Percentiles rank a stretch among this genome's conserved stretches.
Evolutionary conservation across 2,329 filamentous ascomycete genomes (phyloP).

Genomic region (Calonectria pauciramosa): DNA sequence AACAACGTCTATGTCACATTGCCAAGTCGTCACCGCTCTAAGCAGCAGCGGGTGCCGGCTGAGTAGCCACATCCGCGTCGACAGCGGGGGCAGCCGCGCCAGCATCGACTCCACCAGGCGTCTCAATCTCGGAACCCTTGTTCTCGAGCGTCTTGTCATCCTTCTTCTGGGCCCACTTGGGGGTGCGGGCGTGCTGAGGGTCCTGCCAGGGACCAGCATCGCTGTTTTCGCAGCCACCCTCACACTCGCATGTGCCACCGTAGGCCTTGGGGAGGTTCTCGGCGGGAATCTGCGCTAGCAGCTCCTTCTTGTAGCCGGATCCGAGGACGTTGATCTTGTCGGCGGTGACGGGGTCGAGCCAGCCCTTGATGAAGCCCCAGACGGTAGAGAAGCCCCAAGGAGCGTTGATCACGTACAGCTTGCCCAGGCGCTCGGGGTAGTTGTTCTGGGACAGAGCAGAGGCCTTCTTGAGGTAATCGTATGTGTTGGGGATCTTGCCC

Average conservation of each 20-base stretch:
- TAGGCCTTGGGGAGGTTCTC: conserved; percentile 93
- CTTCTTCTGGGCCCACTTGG: conserved; percentile 72
- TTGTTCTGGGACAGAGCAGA: conserved; percentile 97
- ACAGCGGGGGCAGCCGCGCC: conserved; percentile 49
- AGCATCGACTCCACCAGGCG: conserved; percentile 46
- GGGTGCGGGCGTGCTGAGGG: conserved; percentile 73
- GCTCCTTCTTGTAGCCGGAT: conserved; percentile 83
- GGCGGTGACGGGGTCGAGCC: conserved; percentile 96
- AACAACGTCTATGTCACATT: conserved; percentile 30
- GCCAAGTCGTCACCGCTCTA: conserved; percentile 36
- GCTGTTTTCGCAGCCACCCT: conserved; percentile 86
- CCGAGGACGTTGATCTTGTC: conserved; percentile 96
- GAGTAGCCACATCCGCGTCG: conserved; percentile 51
- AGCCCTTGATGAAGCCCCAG: conserved; percentile 90
- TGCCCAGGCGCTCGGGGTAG: conserved; percentile 97
- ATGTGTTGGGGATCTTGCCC: conserved; percentile 84
- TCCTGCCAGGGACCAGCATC: conserved; percentile 94
- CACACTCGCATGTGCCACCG: conserved; percentile 86
- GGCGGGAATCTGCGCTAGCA: conserved; percentile 85
- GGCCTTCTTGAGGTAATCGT: conserved; percentile 87
- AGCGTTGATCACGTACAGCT: conserved; percentile 97
- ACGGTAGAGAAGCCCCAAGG: conserved; percentile 94
- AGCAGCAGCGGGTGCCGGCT: conserved; percentile 54
- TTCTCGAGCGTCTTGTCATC: conserved; percentile 56
- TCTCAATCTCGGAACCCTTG: conserved; percentile 55